These are phyloP conservation scores for Somion occarium DNA, from an alignment of 1,284 basidiomycete genomes.

Conservation along the genomic window DNA sequence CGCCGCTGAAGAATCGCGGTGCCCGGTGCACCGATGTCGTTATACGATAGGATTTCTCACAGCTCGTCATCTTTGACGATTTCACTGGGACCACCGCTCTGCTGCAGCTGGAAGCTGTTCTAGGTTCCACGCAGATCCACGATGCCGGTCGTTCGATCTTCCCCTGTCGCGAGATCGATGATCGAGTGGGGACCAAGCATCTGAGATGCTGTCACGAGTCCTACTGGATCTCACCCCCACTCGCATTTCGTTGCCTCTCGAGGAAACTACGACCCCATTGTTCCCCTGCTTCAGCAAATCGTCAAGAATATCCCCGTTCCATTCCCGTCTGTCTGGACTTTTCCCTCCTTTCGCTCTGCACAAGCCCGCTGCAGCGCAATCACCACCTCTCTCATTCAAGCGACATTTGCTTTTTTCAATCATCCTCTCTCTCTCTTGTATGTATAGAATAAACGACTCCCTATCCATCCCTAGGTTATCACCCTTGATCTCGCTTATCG, in stretches of 20 bases:
- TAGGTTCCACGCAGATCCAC: not conserved
- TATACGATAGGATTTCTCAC: not conserved
- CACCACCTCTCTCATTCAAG: not conserved
- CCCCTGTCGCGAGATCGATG: not conserved
- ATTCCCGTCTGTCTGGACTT: conserved; percentile 3
- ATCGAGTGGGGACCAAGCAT: not conserved
- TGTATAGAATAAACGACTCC: not conserved
- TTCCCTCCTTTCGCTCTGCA: conserved; percentile 2
- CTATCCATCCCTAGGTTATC: not conserved
- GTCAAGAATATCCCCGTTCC: conserved; percentile 2
- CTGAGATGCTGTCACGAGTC: not conserved
- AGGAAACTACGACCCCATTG: not conserved
- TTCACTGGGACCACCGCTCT: not conserved
- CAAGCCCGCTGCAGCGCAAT: not conserved
- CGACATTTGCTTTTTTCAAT: not conserved
- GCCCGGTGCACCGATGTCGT: not conserved
- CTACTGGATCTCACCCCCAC: not conserved
- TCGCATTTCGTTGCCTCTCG: not conserved
- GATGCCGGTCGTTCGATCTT: not conserved
- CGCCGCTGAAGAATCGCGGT: not conserved
- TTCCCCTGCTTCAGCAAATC: not conserved
- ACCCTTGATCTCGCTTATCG: not conserved
- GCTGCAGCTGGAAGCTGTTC: not conserved
- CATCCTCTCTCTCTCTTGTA: not conserved
- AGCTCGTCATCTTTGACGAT: not conserved